A percentile compares a stretch with the other conserved stretches of the same genome.
Evolutionary conservation across 805 yeast genomes (phyloP).

Genomic region (Priceomyces castillae): DNA sequence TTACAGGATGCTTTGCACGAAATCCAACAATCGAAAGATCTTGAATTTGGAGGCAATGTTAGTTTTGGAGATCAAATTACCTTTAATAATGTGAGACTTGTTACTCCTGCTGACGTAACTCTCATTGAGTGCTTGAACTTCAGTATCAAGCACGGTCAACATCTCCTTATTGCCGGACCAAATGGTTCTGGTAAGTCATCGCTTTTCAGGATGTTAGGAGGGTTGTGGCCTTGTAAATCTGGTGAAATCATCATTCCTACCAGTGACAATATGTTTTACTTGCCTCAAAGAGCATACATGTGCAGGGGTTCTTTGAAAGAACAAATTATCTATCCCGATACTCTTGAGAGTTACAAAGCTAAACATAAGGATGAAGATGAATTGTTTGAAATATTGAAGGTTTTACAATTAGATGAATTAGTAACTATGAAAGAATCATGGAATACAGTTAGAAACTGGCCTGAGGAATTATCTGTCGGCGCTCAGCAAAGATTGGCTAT

Average conservation of each 20-base stretch:
- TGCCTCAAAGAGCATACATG: conserved; percentile 90
- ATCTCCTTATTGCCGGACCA: conserved; percentile 88
- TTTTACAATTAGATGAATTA: conserved; percentile 60
- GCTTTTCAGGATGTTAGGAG: conserved; percentile 84
- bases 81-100: conserved; percentile 73
- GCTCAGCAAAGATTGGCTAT: conserved; percentile 92
- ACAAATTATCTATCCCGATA: conserved; percentile 86
- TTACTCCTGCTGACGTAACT: conserved; percentile 80
- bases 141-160: conserved; percentile 75
- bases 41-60: conserved; percentile 18
- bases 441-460: conserved; percentile 75
- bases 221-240: conserved; percentile 80
- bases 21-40: conserved; percentile 28
- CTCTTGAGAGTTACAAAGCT: conserved; percentile 52
- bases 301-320: conserved; percentile 78
- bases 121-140: conserved; percentile 66
- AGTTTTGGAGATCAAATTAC: conserved; percentile 53
- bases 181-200: conserved; percentile 97
- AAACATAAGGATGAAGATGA: conserved; percentile 44
- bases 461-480: conserved; percentile 83
- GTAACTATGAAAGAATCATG: conserved; percentile 47
- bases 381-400: conserved; percentile 50
- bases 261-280: conserved; percentile 69
- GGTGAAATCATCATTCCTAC: conserved; percentile 63
- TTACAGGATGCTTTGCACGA: conserved; percentile 63